phyloP scores from a whole-genome alignment of 345 rosid genomes.

The Barbarea vulgaris region DNA sequence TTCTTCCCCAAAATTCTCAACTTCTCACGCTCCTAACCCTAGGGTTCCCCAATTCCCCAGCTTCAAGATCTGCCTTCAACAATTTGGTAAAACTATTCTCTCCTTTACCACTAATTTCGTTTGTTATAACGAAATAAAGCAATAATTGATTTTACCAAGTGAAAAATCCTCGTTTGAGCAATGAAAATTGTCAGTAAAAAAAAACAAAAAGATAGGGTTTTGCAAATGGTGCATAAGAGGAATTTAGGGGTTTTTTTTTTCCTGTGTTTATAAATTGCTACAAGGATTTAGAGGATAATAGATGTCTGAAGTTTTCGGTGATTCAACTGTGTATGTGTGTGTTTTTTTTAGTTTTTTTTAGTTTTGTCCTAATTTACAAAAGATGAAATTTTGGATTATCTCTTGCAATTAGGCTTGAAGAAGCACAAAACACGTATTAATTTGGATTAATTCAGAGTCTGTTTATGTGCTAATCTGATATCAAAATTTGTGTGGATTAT shows the following conservation, averaged over 20 bases:
- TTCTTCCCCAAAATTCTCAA: constrained; percentile 35
- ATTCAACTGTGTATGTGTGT: background rate
- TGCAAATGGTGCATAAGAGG: background rate
- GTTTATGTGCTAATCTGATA: background rate
- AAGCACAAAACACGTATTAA: background rate
- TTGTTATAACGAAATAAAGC: background rate
- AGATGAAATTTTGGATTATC: background rate
- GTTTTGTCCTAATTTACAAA: background rate
- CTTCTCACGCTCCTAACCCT: constrained; percentile 16
- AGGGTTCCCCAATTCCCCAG: background rate
- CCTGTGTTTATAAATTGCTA: background rate
- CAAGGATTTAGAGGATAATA: background rate
- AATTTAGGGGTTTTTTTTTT: background rate
- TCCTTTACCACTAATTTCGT: background rate
- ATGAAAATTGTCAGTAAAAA: background rate
- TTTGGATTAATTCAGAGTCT: background rate
- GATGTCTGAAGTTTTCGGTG: background rate
- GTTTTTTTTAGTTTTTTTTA: background rate
- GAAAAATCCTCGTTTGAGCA: background rate
- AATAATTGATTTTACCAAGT: background rate
- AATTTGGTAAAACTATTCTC: background rate
- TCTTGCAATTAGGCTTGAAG: background rate
- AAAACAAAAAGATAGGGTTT: background rate
- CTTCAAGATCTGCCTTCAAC: background rate
- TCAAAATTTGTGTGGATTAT: background rate